phyloP scores from a whole-genome alignment of 2,329 filamentous ascomycete genomes.

The Colletotrichum echinochloae region DNA sequence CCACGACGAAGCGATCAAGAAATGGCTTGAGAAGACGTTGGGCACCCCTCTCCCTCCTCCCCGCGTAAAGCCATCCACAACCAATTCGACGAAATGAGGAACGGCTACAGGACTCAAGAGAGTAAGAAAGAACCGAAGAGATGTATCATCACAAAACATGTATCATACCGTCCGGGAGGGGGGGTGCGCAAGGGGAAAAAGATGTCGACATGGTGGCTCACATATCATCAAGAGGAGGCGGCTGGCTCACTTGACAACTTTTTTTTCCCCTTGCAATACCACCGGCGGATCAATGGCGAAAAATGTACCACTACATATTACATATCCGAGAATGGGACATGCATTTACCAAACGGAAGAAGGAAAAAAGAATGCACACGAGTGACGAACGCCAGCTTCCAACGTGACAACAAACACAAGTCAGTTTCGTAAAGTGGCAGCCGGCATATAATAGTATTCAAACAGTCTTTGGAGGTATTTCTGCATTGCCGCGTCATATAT shows the following conservation, averaged over 20 bases:
- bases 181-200: too few species aligned
- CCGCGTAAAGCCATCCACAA: neutral
- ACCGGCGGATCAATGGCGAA: neutral
- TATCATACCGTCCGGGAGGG: slow-evolving; percentile 17
- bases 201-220: neutral
- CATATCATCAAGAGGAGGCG: neutral
- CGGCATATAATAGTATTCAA: neutral
- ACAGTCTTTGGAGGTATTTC: slow-evolving; percentile 30
- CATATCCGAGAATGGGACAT: neutral
- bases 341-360: neutral
- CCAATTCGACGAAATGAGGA: neutral
- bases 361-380: neutral
- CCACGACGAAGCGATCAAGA: slow-evolving; percentile 29
- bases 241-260: neutral
- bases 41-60: too few species aligned
- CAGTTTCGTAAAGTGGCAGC: neutral
- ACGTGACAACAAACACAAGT: neutral
- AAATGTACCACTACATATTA: slow-evolving; percentile 14
- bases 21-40: slow-evolving; percentile 10
- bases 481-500: slow-evolving; percentile 41
- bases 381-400: neutral
- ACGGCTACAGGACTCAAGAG: neutral
- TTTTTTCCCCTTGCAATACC: neutral
- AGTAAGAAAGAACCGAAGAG: neutral
- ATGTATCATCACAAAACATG: slow-evolving; percentile 22